A percentile compares a stretch with the other conserved stretches of the same genome.
Evolutionary conservation across 768 basidiomycete species (phyloP).

Genomic region (Hericium alpestre): DNA sequence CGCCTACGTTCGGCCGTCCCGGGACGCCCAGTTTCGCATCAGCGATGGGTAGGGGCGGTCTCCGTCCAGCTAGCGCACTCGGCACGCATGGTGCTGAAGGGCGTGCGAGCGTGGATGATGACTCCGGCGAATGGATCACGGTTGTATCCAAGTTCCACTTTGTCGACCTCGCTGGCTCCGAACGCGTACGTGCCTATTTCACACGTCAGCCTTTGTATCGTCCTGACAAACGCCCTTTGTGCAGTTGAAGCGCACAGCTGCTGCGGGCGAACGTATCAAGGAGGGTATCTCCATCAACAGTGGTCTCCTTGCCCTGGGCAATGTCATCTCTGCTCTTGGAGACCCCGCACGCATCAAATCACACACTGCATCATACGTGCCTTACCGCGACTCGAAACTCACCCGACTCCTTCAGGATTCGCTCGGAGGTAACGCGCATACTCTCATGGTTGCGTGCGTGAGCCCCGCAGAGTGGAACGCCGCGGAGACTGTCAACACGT

Average conservation of each 20-base stretch:
- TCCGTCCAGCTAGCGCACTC: conserved; percentile 72
- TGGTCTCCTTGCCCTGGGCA: conserved; percentile 90
- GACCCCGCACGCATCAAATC: conserved; percentile 84
- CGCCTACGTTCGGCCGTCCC: conserved; percentile 71
- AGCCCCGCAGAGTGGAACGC: conserved; percentile 94
- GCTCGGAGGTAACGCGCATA: conserved; percentile 93
- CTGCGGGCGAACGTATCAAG: conserved; percentile 91
- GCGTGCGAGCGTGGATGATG: conserved; percentile 39
- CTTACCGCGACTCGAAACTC: conserved; percentile 97
- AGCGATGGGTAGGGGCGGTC: conserved; percentile 59
- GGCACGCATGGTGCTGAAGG: conserved; percentile 12
- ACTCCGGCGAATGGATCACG: conserved; percentile 76
- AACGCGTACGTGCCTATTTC: conserved; percentile 50
- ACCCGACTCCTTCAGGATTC: conserved; percentile 94
- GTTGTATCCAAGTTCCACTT: conserved; percentile 96
- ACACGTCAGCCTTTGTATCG: neutral
- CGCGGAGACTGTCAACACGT: conserved; percentile 84
- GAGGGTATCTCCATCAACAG: conserved; percentile 99
- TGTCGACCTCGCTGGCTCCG: conserved; percentile 94
- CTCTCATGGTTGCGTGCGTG: conserved; percentile 98
- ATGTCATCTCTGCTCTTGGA: conserved; percentile 95
- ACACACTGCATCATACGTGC: conserved; percentile 79
- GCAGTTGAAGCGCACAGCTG: conserved; percentile 91
- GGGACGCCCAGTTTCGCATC: conserved; percentile 69
- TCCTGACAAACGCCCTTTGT: conserved; percentile 13